Percentiles rank a stretch among this genome's conserved stretches.
Conservation (phyloP, 176 grass and related monocot species). For the Oryza meyeriana region DNA sequence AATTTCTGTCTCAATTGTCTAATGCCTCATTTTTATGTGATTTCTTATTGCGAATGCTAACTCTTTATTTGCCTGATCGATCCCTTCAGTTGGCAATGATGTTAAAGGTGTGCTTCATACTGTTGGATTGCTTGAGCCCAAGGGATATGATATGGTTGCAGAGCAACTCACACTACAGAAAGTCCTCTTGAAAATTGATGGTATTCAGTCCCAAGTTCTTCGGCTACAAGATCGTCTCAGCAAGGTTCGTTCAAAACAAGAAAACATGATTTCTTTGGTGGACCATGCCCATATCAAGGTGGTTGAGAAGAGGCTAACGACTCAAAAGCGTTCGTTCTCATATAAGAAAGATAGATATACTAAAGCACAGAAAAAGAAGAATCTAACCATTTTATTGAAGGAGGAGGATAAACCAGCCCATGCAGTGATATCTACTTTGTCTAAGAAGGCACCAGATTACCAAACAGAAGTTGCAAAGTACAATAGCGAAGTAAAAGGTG, state of each 20-base stretch:
- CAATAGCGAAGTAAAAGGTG: conserved; percentile 1
- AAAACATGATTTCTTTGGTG: conserved; percentile 33
- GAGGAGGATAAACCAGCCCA: conserved; percentile 29
- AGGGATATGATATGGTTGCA: conserved; percentile 34
- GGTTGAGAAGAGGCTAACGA: conserved; percentile 35
- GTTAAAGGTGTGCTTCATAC: conserved; percentile 49
- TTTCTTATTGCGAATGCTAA: background rate
- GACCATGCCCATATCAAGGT: conserved; percentile 8
- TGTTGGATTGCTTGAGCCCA: conserved; percentile 46
- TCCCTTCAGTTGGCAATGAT: conserved; percentile 46
- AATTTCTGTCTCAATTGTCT: background rate
- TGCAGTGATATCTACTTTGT: conserved; percentile 10
- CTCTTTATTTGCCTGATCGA: conserved; percentile 27
- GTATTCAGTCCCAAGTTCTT: conserved; percentile 51
- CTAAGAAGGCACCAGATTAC: background rate
- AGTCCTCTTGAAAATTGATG: conserved; percentile 59
- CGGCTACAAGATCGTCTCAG: conserved; percentile 56
- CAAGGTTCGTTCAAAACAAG: conserved; percentile 43
- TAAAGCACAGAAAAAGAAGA: conserved; percentile 48
- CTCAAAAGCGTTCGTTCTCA: conserved; percentile 38
- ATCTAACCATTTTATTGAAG: conserved; percentile 44
- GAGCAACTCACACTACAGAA: conserved; percentile 48
- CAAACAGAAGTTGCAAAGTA: conserved; percentile 9
- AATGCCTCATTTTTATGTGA: background rate
- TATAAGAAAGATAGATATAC: conserved; percentile 17